These are phyloP conservation scores for Albatrellus ellisii DNA, from an alignment of 768 basidiomycete species.

Conservation along the genomic window DNA sequence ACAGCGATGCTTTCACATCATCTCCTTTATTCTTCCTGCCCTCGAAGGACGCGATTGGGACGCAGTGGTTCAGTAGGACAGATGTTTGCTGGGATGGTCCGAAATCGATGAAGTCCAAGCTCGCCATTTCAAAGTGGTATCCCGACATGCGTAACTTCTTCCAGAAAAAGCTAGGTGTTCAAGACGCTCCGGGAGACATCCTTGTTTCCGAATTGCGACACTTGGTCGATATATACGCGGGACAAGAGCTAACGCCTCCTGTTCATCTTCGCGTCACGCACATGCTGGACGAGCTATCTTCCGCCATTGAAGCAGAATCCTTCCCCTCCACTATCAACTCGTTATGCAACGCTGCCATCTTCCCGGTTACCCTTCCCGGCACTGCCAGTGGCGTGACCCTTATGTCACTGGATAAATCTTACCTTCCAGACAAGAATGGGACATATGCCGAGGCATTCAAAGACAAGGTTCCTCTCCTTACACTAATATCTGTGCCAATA, in stretches of 20 bases:
- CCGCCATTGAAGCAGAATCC: not conserved
- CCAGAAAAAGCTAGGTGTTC: slow-evolving; percentile 8
- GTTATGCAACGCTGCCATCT: slow-evolving; percentile 4
- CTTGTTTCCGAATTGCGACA: slow-evolving; percentile 12
- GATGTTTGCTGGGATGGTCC: slow-evolving; percentile 15
- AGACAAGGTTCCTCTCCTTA: slow-evolving; percentile 7
- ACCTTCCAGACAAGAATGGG: slow-evolving; percentile 13
- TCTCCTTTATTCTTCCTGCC: slow-evolving; percentile 9
- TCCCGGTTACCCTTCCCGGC: slow-evolving; percentile 5
- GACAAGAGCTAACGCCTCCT: not conserved
- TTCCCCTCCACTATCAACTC: slow-evolving; percentile 2
- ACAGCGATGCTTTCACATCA: slow-evolving; percentile 8
- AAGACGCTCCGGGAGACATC: slow-evolving; percentile 6
- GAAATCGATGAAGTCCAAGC: slow-evolving; percentile 11
- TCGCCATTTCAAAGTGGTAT: slow-evolving; percentile 8
- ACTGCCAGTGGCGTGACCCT: not conserved
- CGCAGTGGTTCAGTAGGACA: slow-evolving; percentile 6
- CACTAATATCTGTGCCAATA: too few species aligned
- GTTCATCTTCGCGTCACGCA: slow-evolving; percentile 3
- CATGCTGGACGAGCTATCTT: slow-evolving; percentile 12
- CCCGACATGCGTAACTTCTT: slow-evolving; percentile 11
- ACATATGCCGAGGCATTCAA: slow-evolving; percentile 10
- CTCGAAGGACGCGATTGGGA: slow-evolving; percentile 1
- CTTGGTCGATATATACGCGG: slow-evolving; percentile 1
- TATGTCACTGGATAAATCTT: slow-evolving; percentile 9